Percentiles rank a stretch among this genome's conserved stretches.
Evolutionary conservation across 2,329 filamentous ascomycete species (phyloP).

Genomic region (Didymella exigua): DNA sequence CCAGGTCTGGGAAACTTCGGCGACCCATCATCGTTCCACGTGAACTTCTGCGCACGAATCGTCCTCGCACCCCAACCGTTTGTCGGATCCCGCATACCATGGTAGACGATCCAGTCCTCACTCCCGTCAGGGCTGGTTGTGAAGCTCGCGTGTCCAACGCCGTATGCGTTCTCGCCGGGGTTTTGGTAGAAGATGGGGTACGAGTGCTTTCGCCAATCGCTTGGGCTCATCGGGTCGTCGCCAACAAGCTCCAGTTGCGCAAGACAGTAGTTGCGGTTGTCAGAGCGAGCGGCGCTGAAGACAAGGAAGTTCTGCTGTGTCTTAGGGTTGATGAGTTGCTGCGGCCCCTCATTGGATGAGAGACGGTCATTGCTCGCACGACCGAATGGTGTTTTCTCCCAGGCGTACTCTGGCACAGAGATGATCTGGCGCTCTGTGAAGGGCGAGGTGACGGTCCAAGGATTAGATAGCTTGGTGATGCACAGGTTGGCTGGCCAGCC

Average conservation of each 20-base stretch:
- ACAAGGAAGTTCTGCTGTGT: slow-evolving; percentile 58
- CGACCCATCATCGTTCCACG: slow-evolving; percentile 55
- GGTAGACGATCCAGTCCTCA: slow-evolving; percentile 61
- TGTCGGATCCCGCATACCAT: slow-evolving; percentile 57
- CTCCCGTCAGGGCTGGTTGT: slow-evolving; percentile 54
- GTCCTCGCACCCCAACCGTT: slow-evolving; percentile 56
- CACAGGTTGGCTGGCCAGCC: slow-evolving; percentile 60
- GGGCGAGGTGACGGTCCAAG: slow-evolving; percentile 55
- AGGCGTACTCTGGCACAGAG: slow-evolving; percentile 54
- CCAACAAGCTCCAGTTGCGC: slow-evolving; percentile 58
- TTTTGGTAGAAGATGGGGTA: slow-evolving; percentile 57
- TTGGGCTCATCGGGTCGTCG: slow-evolving; percentile 56
- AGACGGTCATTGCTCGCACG: slow-evolving; percentile 54
- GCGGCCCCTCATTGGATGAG: slow-evolving; percentile 57
- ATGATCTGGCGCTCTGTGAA: slow-evolving; percentile 56
- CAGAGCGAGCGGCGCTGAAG: slow-evolving; percentile 57
- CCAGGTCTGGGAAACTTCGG: slow-evolving; percentile 57
- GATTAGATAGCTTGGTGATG: slow-evolving; percentile 57
- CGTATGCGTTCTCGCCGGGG: slow-evolving; percentile 51
- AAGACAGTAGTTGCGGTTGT: slow-evolving; percentile 61
- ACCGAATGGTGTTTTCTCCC: slow-evolving; percentile 60
- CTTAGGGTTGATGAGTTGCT: slow-evolving; percentile 55
- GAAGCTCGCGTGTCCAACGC: slow-evolving; percentile 59
- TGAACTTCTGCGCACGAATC: slow-evolving; percentile 57
- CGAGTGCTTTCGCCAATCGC: slow-evolving; percentile 57